Evolutionary conservation across 331 rosid genomes (phyloP).

Genomic region (Acacia pycnantha): DNA sequence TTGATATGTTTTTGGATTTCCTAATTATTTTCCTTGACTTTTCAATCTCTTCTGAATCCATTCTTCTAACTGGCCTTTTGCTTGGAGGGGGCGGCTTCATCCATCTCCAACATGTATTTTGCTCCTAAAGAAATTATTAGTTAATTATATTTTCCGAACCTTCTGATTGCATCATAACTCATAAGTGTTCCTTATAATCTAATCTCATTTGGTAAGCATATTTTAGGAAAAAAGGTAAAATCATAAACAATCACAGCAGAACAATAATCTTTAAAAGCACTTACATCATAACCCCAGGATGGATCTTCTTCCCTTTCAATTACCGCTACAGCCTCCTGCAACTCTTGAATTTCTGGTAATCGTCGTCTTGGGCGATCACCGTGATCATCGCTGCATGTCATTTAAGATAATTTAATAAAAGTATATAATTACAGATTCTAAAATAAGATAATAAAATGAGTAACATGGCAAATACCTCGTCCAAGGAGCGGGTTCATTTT

Average conservation of each 20-base stretch:
- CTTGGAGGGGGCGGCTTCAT: constrained; percentile 45
- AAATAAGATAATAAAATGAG: background rate
- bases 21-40: constrained; percentile 19
- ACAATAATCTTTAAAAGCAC: constrained; percentile 6
- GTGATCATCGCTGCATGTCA: constrained; percentile 50
- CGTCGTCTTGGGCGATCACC: constrained; percentile 68
- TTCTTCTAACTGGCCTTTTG: constrained; percentile 16
- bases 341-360: constrained; percentile 35
- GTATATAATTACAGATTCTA: background rate
- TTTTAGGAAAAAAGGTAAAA: background rate
- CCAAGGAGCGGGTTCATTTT: background rate
- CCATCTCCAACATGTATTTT: constrained; percentile 53
- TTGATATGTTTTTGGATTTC: constrained; percentile 17
- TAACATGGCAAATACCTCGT: background rate
- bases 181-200: background rate
- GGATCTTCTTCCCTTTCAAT: constrained; percentile 44
- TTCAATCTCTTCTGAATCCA: constrained; percentile 22
- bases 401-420: background rate
- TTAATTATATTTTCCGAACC: background rate
- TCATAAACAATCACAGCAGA: background rate
- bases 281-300: constrained; percentile 62
- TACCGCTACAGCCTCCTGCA: background rate
- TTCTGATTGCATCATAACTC: background rate
- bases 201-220: background rate
- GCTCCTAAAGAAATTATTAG: constrained; percentile 32